These are phyloP conservation scores for Mucor racemosus DNA, from an alignment of 371 early-diverging fungal genomes.

Conservation along the genomic window DNA sequence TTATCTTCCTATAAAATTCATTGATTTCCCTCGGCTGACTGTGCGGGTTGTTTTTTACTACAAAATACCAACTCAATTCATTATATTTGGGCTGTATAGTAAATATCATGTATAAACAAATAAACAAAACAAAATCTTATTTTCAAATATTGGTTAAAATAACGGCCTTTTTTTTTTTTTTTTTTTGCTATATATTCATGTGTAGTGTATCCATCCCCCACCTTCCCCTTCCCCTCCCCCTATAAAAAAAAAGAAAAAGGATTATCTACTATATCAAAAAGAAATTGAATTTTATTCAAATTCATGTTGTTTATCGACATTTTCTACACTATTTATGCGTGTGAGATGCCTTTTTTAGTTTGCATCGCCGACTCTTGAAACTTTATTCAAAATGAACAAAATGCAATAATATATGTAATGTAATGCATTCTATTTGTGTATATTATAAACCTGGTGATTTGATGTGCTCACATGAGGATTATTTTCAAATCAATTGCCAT, in stretches of 20 bases:
- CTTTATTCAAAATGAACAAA: neutral
- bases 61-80: neutral
- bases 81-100: neutral
- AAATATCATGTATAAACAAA: conserved; percentile 6
- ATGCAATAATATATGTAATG: neutral
- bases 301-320: neutral
- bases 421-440: conserved; percentile 6
- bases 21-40: neutral
- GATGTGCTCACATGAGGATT: conserved; percentile 5
- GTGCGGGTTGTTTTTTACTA: neutral
- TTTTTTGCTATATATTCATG: neutral
- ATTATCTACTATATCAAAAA: neutral
- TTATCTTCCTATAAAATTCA: neutral
- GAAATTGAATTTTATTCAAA: neutral
- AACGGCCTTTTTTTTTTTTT: neutral
- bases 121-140: neutral
- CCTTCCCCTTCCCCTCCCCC: no score
- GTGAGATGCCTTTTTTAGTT: conserved; percentile 15
- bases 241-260: neutral
- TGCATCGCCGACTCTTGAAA: conserved; percentile 21
- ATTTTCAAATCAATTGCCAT: conserved; percentile 5
- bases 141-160: neutral
- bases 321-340: neutral
- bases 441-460: conserved; percentile 3
- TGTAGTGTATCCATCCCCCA: no score